Evolutionary conservation across 345 rosid species (phyloP).

Genomic region (Pistacia vera): DNA sequence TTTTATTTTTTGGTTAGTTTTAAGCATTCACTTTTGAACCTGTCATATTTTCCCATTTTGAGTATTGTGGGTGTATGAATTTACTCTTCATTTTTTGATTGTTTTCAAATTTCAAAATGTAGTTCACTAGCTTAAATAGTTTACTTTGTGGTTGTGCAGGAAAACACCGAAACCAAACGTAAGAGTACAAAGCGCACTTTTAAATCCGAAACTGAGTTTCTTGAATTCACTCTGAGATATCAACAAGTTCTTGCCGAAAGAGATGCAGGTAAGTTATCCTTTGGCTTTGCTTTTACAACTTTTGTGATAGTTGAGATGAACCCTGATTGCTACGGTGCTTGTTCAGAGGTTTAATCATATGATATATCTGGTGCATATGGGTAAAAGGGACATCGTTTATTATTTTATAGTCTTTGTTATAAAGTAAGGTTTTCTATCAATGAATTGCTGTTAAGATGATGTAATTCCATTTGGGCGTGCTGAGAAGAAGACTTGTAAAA

Average conservation of each 20-base stretch:
- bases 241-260: conserved; percentile 91
- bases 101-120: not conserved
- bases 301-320: conserved; percentile 9
- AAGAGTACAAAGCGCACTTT: conserved; percentile 65
- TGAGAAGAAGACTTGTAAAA: conserved; percentile 1
- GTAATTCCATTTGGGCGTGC: not conserved
- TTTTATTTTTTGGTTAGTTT: not conserved
- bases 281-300: not conserved
- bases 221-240: conserved; percentile 81
- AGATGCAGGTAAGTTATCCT: conserved; percentile 62
- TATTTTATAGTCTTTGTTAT: not conserved
- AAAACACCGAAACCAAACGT: conserved; percentile 63
- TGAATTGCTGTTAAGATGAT: not conserved
- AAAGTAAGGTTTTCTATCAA: not conserved
- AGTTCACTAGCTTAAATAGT: conserved; percentile 10
- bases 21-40: not conserved
- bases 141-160: conserved; percentile 41
- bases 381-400: not conserved
- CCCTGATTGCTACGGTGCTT: not conserved
- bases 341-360: not conserved
- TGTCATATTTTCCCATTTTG: not conserved
- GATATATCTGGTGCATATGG: not conserved
- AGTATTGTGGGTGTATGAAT: not conserved
- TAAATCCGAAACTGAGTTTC: conserved; percentile 81
- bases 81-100: not conserved